Percentiles rank a stretch among this genome's conserved stretches.
phyloP scores from a whole-genome alignment of 2,329 filamentous ascomycete species.

The Thielaviopsis populi region DNA sequence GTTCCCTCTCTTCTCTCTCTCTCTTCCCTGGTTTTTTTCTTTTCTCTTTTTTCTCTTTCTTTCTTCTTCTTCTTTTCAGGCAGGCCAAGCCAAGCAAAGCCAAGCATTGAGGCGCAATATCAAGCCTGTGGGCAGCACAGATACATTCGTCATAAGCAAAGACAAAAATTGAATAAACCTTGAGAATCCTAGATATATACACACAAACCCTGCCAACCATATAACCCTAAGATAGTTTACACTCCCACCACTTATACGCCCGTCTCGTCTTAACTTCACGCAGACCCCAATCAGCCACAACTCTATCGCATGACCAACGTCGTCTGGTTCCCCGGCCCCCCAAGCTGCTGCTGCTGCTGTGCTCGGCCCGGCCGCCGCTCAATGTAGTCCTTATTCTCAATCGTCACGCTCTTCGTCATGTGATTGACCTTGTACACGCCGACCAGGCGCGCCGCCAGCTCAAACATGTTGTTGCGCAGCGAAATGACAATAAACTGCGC shows the following conservation, averaged over 20 bases:
- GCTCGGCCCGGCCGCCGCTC: constrained; percentile 26
- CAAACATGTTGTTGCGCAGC: constrained; percentile 98
- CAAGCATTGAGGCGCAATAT: no score
- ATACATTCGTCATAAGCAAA: no score
- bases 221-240: background rate
- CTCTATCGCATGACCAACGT: constrained; percentile 10
- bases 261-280: no score
- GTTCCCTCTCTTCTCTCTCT: no score
- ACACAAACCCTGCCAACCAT: no score
- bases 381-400: constrained; percentile 72
- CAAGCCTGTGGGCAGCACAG: no score
- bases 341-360: constrained; percentile 20
- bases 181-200: background rate
- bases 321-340: constrained; percentile 5
- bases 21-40: no score
- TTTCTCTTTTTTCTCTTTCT: background rate
- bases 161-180: no score
- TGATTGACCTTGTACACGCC: constrained; percentile 99
- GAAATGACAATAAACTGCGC: constrained; percentile 99
- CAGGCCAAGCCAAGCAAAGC: no score
- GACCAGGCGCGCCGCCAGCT: constrained; percentile 84
- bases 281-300: background rate
- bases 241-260: no score
- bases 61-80: background rate
- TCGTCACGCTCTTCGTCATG: constrained; percentile 87